Conservation (phyloP, 164 flowering plant species). For the Litsea cubeba region DNA sequence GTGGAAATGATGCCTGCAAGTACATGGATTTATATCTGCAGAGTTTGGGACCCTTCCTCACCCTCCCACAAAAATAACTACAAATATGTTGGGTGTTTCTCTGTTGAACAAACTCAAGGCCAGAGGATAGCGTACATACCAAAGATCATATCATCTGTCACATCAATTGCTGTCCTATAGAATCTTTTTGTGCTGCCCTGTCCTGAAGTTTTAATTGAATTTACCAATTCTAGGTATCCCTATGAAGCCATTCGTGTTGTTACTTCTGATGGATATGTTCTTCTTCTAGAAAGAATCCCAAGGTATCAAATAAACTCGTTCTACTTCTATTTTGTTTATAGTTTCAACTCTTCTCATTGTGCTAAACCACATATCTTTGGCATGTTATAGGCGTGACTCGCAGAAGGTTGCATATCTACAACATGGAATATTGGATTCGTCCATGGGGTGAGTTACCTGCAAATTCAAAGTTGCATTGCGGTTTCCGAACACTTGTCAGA, state of each 20-base stretch:
- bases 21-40: no score
- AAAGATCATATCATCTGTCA: not conserved
- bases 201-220: not conserved
- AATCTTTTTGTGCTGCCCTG: not conserved
- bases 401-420: slow-evolving; percentile 83
- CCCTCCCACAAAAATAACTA: not conserved
- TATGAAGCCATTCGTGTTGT: slow-evolving; percentile 91
- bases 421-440: slow-evolving; percentile 91
- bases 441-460: slow-evolving; percentile 79
- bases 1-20: not conserved
- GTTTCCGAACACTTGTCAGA: not conserved
- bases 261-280: slow-evolving; percentile 92
- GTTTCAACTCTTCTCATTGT: not conserved
- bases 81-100: not conserved
- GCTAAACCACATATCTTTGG: slow-evolving; percentile 6
- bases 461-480: not conserved
- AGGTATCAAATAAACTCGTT: slow-evolving; percentile 36
- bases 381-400: slow-evolving; percentile 65
- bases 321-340: not conserved
- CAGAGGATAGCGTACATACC: not conserved
- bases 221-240: slow-evolving; percentile 62
- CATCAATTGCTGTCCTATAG: not conserved
- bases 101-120: not conserved
- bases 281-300: slow-evolving; percentile 93
- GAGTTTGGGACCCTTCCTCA: not conserved